Percentiles rank a stretch among this genome's conserved stretches.
Evolutionary conservation across 129 eudicot species (phyloP).

Genomic region (Flaveria robusta): DNA sequence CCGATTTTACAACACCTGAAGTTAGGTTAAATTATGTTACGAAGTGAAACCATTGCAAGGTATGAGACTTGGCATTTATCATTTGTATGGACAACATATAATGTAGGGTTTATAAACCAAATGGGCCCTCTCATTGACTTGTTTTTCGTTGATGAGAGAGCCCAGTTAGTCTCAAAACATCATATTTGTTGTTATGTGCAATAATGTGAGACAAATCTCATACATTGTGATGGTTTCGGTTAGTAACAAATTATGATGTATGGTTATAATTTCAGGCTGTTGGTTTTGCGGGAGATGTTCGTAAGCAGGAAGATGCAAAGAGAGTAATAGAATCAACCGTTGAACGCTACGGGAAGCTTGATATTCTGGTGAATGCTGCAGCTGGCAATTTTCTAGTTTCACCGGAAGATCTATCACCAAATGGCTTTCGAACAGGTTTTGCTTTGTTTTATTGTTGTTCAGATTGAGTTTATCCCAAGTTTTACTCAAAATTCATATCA

Average conservation of each 20-base stretch:
- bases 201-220: no score
- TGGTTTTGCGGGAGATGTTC: constrained; percentile 92
- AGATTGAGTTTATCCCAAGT: background rate
- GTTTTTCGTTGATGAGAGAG: no score
- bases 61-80: no score
- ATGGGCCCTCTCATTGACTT: no score
- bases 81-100: no score
- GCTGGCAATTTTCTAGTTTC: constrained; percentile 92
- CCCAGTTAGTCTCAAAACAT: no score
- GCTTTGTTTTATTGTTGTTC: background rate
- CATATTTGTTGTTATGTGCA: no score
- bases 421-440: constrained; percentile 81
- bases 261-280: constrained; percentile 49
- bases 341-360: constrained; percentile 75
- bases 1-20: background rate
- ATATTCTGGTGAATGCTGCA: constrained; percentile 94
- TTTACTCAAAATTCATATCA: no score
- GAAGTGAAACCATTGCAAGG: no score
- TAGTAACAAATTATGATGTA: background rate
- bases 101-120: no score
- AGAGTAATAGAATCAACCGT: constrained; percentile 77
- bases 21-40: background rate
- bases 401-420: constrained; percentile 88
- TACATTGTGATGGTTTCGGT: no score
- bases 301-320: constrained; percentile 83